Percentiles rank a stretch among this genome's conserved stretches.
Evolutionary conservation across 208 protist species (phyloP).

Genomic region (Polymyxa betae): DNA sequence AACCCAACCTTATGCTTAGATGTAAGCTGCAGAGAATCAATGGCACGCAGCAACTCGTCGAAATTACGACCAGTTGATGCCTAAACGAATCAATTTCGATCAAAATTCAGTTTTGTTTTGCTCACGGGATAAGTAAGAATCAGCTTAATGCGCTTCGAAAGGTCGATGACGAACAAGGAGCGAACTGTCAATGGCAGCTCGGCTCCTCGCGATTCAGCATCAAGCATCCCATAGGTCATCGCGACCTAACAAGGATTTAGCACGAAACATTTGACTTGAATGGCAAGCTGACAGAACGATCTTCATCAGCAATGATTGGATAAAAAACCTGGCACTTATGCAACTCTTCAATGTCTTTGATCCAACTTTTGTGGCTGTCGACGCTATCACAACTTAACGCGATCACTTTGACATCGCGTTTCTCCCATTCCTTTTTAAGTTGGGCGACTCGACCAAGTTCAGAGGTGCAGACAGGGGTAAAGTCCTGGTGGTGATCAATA

Average conservation of each 20-base stretch:
- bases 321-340: neutral
- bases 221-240: neutral
- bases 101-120: too few species aligned
- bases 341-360: slow-evolving; percentile 43
- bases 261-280: neutral
- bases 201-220: neutral
- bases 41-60: neutral
- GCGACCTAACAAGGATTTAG: neutral
- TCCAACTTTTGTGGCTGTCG: slow-evolving; percentile 48
- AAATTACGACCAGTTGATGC: slow-evolving; percentile 40
- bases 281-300: neutral
- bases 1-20: neutral
- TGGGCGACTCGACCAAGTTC: slow-evolving; percentile 62
- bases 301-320: slow-evolving; percentile 46
- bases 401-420: slow-evolving; percentile 68
- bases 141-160: neutral
- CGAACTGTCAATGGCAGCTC: slow-evolving; percentile 20
- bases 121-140: neutral
- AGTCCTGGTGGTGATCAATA: neutral
- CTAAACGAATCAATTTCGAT: neutral
- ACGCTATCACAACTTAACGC: slow-evolving; percentile 68
- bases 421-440: slow-evolving; percentile 66
- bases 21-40: slow-evolving; percentile 34
- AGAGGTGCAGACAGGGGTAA: slow-evolving; percentile 38
- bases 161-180: neutral